Conservation (phyloP, 768 basidiomycete genomes). For the Tremella fuciformis region DNA sequence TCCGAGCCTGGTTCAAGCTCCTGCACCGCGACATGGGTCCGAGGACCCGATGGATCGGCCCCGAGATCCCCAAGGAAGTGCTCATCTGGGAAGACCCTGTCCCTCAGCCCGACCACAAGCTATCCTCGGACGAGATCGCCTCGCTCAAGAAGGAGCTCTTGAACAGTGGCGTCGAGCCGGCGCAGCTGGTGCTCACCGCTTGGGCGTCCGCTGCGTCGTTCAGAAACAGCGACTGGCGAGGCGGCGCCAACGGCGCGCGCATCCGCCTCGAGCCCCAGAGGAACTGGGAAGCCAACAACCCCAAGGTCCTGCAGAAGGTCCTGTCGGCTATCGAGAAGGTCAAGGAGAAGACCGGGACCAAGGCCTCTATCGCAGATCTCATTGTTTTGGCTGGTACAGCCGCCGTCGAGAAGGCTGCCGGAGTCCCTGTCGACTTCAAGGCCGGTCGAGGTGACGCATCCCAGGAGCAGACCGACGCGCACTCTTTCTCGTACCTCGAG, state of each 20-base stretch:
- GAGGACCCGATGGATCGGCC: constrained; percentile 10
- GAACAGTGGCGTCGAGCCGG: neutral
- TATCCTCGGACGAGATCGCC: constrained; percentile 2
- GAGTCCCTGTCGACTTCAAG: constrained; percentile 5
- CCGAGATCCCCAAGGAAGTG: constrained; percentile 11
- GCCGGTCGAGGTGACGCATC: constrained; percentile 9
- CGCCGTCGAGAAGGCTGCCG: constrained; percentile 12
- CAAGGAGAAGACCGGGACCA: constrained; percentile 5
- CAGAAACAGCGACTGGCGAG: constrained; percentile 11
- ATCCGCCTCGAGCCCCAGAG: constrained; percentile 12
- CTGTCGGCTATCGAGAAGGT: constrained; percentile 5
- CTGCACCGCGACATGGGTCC: constrained; percentile 14
- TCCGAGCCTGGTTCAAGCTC: constrained; percentile 14
- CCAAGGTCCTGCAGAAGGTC: constrained; percentile 4
- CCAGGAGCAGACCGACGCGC: constrained; percentile 8
- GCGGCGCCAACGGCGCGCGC: constrained; percentile 14
- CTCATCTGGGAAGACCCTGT: constrained; percentile 11
- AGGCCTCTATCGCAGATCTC: constrained; percentile 9
- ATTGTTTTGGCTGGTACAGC: constrained; percentile 8
- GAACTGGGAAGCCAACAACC: constrained; percentile 10
- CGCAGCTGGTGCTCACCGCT: constrained; percentile 2
- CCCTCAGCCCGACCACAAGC: neutral
- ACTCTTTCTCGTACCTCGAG: constrained; percentile 6
- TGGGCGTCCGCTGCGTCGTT: constrained; percentile 9
- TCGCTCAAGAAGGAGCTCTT: constrained; percentile 11